These are phyloP conservation scores for Xylaria sp. DNA, from an alignment of 2,329 filamentous ascomycete species.

Conservation along the genomic window DNA sequence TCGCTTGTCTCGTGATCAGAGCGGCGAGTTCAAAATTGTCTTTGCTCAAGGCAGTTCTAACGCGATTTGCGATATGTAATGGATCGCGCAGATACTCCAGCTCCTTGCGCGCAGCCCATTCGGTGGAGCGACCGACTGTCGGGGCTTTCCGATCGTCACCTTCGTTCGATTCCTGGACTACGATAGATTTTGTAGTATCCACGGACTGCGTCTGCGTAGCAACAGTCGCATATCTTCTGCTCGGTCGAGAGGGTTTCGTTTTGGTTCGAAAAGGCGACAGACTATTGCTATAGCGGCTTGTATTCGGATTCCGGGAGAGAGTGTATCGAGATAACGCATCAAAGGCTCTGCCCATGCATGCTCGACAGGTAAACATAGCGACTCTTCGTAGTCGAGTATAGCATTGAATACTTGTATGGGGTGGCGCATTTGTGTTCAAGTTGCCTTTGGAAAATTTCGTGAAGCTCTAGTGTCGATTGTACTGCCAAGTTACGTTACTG, in stretches of 20 bases:
- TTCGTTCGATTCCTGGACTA: slow-evolving; percentile 5
- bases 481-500: too few species aligned
- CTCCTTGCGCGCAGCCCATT: slow-evolving; percentile 57
- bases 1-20: slow-evolving; percentile 71
- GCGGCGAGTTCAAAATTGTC: slow-evolving; percentile 70
- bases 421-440: slow-evolving; percentile 8
- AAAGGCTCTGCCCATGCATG: slow-evolving; percentile 43
- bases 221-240: slow-evolving; percentile 30
- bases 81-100: slow-evolving; percentile 71
- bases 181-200: not conserved
- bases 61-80: slow-evolving; percentile 71
- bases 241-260: slow-evolving; percentile 16
- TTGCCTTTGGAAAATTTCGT: slow-evolving; percentile 9
- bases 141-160: slow-evolving; percentile 27
- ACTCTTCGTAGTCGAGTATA: slow-evolving; percentile 1
- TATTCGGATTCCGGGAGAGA: slow-evolving; percentile 18
- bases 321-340: slow-evolving; percentile 26
- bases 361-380: slow-evolving; percentile 48
- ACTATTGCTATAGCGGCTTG: slow-evolving; percentile 1
- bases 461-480: not conserved
- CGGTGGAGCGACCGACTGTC: slow-evolving; percentile 36
- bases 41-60: slow-evolving; percentile 63
- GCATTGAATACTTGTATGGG: slow-evolving; percentile 2
- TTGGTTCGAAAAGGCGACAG: slow-evolving; percentile 13
- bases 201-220: not conserved